Conservation (phyloP, 768 basidiomycete genomes). For the Udeniomyces megalosporus region DNA sequence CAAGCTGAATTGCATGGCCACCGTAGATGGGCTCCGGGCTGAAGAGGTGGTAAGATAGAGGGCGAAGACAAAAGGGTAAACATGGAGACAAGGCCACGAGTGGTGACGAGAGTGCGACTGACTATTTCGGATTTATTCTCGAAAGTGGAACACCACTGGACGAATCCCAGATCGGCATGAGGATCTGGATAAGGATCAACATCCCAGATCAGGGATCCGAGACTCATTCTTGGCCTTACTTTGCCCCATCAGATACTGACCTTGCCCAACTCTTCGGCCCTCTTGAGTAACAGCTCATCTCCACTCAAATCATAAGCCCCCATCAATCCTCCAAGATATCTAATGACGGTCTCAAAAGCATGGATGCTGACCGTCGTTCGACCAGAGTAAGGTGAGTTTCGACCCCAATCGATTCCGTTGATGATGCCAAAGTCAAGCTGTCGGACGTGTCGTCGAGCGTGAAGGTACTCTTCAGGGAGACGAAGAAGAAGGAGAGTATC, state of each 20-base stretch:
- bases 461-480: conserved; percentile 23
- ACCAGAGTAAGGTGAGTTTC: not conserved
- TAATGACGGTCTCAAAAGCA: conserved; percentile 33
- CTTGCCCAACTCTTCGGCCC: conserved; percentile 23
- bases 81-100: too few relatives aligned
- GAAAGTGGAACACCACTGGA: too few relatives aligned
- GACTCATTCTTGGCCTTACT: too few relatives aligned
- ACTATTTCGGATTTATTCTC: conserved; percentile 4
- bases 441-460: conserved; percentile 24
- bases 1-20: conserved; percentile 16
- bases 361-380: conserved; percentile 16
- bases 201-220: too few relatives aligned
- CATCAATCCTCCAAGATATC: conserved; percentile 11
- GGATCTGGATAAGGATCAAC: too few relatives aligned
- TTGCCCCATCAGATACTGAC: not conserved
- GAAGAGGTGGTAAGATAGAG: too few relatives aligned
- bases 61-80: too few relatives aligned
- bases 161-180: too few relatives aligned
- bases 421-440: conserved; percentile 24
- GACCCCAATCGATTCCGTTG: conserved; percentile 6
- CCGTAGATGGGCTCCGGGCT: not conserved
- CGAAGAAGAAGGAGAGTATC: conserved; percentile 25
- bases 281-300: conserved; percentile 30
- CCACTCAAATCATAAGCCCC: conserved; percentile 23
- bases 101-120: too few relatives aligned